Base-by-base conservation (phyloP, 805 yeast genomes). In the Lipomyces lipofer region DNA sequence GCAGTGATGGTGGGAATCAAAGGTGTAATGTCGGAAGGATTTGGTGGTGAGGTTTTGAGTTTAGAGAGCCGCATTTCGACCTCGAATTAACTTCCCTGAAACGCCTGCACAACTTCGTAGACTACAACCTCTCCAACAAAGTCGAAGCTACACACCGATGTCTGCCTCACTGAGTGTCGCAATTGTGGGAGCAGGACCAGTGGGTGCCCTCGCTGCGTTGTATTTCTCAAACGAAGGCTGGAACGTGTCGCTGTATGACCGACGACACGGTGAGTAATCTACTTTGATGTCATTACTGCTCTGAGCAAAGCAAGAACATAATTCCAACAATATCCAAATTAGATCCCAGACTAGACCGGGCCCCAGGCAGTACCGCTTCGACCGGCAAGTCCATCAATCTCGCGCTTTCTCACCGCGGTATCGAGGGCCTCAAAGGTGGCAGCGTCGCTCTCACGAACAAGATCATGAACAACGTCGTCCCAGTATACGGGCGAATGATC, bases 401-500 rank as follows among this genome's bases (percentile, higher is more conserved):
- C 59, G 97, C 97, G 0, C 85, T 91, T n/a, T 83, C 92, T 45
- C 84, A 82, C 50, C 77, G 97, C 47, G 97, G 97, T 0, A 83
- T 89, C 51, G 71, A 77, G 25, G 86, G 96, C 0, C 70, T 91
- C 66, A 71, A 75, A 21, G 77, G 75, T 47, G 83, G 90, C 10
- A 90, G 86, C 66, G 67, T 71, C 0, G 76, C 72, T 12, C 74
- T 89, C 74, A 81, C 85, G 10, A 69, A 72, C 0, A 66, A 82
- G 24, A 76, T 89, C 1, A 65, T 86, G 57, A 70, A 74, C 29
- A 79, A 80, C 39, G 79, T 87, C 22, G 85, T 88, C 24, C 97
- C 97, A 1, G 87, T 91, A 92, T 72, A 79, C 39, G 97, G 96
- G 1, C 75, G 97, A 40, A 89, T 90, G 97, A 83, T 91, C 54